A percentile compares a stretch with the other conserved stretches of the same genome.
These are phyloP conservation scores for Psilocybe cyanescens DNA, from an alignment of 768 basidiomycete genomes.

Conservation along the genomic window DNA sequence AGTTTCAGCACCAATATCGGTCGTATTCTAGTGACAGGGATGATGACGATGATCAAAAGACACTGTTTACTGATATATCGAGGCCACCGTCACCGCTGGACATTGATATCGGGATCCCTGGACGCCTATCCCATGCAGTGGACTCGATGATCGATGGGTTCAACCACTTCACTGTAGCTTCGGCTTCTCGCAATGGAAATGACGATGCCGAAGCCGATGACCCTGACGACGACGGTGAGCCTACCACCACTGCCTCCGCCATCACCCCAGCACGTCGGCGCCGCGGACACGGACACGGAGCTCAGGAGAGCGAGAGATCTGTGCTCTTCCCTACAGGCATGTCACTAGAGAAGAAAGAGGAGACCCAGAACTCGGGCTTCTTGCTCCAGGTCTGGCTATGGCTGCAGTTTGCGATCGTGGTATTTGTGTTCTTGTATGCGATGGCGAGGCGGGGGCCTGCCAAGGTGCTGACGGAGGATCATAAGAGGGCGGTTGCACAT, in stretches of 20 bases:
- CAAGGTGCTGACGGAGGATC: conserved; percentile 47
- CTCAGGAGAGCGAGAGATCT: not conserved
- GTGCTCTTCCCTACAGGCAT: not conserved
- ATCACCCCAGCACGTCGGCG: not conserved
- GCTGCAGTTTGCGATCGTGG: conserved; percentile 78
- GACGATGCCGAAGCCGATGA: not conserved
- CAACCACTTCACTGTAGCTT: not conserved
- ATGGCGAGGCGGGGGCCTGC: conserved; percentile 82
- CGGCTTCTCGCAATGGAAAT: not conserved
- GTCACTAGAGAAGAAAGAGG: conserved; percentile 4
- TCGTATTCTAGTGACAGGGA: conserved; percentile 14
- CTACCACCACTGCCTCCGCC: not conserved
- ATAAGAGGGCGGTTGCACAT: conserved; percentile 14
- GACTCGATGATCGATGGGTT: conserved; percentile 45
- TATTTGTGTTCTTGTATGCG: conserved; percentile 78
- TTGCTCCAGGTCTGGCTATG: conserved; percentile 83
- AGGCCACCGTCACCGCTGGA: not conserved
- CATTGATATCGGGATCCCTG: conserved; percentile 29
- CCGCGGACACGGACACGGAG: too few species aligned
- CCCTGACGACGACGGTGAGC: too few species aligned
- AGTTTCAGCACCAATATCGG: conserved; percentile 25
- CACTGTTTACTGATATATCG: not conserved
- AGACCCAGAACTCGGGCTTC: conserved; percentile 37
- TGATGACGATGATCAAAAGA: conserved; percentile 7
- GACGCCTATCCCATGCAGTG: conserved; percentile 45